Evolutionary conservation across 2,329 filamentous ascomycete genomes (phyloP).

Genomic region (Beauveria australis): DNA sequence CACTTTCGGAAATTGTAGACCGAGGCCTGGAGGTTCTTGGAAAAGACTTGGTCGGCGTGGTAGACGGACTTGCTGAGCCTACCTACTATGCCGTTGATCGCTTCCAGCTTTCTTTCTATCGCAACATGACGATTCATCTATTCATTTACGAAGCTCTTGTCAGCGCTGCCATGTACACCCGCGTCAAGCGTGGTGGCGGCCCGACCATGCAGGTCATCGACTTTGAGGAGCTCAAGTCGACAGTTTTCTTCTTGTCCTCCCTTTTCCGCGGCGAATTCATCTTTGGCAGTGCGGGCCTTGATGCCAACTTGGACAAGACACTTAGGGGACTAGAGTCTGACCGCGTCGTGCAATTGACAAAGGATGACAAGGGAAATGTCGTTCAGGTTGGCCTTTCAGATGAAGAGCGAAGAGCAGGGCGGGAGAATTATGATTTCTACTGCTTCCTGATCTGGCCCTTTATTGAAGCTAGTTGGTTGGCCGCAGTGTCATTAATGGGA

Average conservation of each 20-base stretch:
- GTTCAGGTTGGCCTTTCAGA: constrained; percentile 65
- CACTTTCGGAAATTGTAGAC: constrained; percentile 75
- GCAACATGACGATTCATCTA: constrained; percentile 98
- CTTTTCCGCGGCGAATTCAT: constrained; percentile 97
- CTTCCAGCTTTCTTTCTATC: constrained; percentile 96
- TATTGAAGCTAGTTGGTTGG: constrained; percentile 89
- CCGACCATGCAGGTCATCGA: constrained; percentile 70
- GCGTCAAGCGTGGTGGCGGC: constrained; percentile 84
- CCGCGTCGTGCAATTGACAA: constrained; percentile 61
- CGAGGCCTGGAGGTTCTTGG: constrained; percentile 87
- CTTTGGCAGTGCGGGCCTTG: constrained; percentile 79
- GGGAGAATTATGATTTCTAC: constrained; percentile 98
- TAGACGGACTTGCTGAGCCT: constrained; percentile 74
- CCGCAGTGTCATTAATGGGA: constrained; percentile 79
- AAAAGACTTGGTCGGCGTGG: constrained; percentile 73
- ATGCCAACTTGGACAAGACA: constrained; percentile 72
- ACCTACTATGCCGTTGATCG: constrained; percentile 93
- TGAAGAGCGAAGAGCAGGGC: constrained; percentile 65
- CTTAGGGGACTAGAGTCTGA: constrained; percentile 70
- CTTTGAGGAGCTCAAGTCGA: constrained; percentile 63
- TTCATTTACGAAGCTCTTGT: constrained; percentile 93
- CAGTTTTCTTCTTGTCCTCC: constrained; percentile 84
- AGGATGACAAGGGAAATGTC: constrained; percentile 48
- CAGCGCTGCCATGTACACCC: constrained; percentile 81
- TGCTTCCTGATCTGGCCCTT: constrained; percentile 99